Base-by-base conservation (phyloP, 163 green algal genomes). In the Trebouxia gelatinosa region DNA sequence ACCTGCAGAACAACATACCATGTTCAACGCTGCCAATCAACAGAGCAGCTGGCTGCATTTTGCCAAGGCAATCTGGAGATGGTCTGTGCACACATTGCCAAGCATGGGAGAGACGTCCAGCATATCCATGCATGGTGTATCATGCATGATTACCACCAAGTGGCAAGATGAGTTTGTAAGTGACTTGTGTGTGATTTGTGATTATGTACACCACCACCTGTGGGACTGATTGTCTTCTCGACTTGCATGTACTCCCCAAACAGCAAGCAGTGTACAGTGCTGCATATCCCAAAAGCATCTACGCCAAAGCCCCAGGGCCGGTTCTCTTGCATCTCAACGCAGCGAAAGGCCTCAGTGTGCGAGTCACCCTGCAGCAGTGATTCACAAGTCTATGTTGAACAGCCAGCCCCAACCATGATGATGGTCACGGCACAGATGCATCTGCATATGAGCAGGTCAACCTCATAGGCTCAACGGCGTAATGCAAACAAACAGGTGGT, bases 221-320 rank as follows among this genome's bases (percentile, higher is more conserved):
- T 32, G 26, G 71, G 9, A 31, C 38, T 61, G 54, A 48, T 78
- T 17, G 71, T 51, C 50, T 78, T 78, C 40, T 85, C 84, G 38
- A 88, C 84, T 39, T 87, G 66, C 81, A 88, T 83, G 78, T 88
- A 88, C 13, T 80, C 67, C 26, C 84, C 84, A 75, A 81, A 85
- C 72, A 88, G 62, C 37, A 88, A 39, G 37, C 74, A 81, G 67
- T 88, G 84, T 37, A 79, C 40, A 3, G 71, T 58, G 68, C 70
- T 80, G 31, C 70, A 77, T 6, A 78, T 57, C 13, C 78, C 82
- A 54, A 88, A 88, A 0, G 71, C 46, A 74, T 88, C 84, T 5
- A 80, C 79, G 32, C 87, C 78, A 50, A 48, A 88, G 40, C 82
- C 28, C 84, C 84, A 88, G 37, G 82, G 50, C 34, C 31, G 35